Evolutionary conservation across 768 basidiomycete genomes (phyloP).

Genomic region (Coprinopsis strossmayeri): DNA sequence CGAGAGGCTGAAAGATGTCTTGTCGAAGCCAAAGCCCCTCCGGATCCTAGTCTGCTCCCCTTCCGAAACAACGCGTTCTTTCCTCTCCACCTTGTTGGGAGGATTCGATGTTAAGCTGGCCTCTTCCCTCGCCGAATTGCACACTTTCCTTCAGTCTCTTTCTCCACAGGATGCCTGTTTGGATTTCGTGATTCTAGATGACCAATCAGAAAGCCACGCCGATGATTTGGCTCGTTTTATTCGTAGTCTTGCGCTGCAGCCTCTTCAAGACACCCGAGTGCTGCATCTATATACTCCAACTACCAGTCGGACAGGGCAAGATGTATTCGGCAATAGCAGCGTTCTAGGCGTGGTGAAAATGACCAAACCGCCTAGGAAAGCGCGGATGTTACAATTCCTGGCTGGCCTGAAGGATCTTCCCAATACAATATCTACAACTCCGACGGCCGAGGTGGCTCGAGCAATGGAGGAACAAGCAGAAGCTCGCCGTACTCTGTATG

Average conservation of each 20-base stretch:
- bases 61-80: slow-evolving; percentile 49
- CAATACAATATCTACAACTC: slow-evolving; percentile 31
- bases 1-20: slow-evolving; percentile 35
- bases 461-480: slow-evolving; percentile 40
- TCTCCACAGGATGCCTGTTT: slow-evolving; percentile 27
- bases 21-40: slow-evolving; percentile 41
- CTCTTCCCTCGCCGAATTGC: slow-evolving; percentile 39
- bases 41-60: slow-evolving; percentile 52
- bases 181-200: slow-evolving; percentile 64
- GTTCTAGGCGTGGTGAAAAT: slow-evolving; percentile 56
- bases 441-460: slow-evolving; percentile 30
- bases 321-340: slow-evolving; percentile 41
- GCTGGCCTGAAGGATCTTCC: slow-evolving; percentile 52
- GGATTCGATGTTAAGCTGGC: slow-evolving; percentile 45
- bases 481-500: slow-evolving; percentile 50
- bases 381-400: slow-evolving; percentile 54
- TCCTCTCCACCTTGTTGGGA: slow-evolving; percentile 50
- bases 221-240: slow-evolving; percentile 51
- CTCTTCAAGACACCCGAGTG: slow-evolving; percentile 51
- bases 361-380: slow-evolving; percentile 64
- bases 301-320: slow-evolving; percentile 47
- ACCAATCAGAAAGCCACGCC: slow-evolving; percentile 53
- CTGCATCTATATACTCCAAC: slow-evolving; percentile 72
- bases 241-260: slow-evolving; percentile 27
- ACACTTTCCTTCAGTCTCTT: slow-evolving; percentile 30